phyloP scores from a whole-genome alignment of 129 eudicot species.

The Heracleum sosnowskyi region DNA sequence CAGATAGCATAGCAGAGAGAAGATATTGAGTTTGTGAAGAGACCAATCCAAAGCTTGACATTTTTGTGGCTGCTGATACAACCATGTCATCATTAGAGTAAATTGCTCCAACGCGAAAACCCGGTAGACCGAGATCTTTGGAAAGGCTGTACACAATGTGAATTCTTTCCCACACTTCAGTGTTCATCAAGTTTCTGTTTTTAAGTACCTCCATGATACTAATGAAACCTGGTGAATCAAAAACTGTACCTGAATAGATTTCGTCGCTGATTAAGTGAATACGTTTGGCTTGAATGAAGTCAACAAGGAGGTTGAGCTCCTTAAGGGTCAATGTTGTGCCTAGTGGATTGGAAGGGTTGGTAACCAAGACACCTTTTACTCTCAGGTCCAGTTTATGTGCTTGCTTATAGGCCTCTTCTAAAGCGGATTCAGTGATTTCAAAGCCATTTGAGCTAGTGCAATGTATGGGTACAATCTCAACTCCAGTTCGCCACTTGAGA shows the following conservation, averaged over 20 bases:
- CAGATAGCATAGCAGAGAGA: constrained; percentile 64
- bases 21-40: constrained; percentile 91
- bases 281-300: constrained; percentile 20
- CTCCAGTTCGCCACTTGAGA: constrained; percentile 52
- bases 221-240: constrained; percentile 41
- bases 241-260: constrained; percentile 84
- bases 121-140: constrained; percentile 72
- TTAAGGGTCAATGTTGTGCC: constrained; percentile 34
- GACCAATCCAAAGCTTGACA: constrained; percentile 88
- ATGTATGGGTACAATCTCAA: constrained; percentile 33
- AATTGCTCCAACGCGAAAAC: constrained; percentile 85
- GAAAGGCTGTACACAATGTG: constrained; percentile 83
- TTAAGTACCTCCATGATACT: constrained; percentile 61
- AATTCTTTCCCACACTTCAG: constrained; percentile 40
- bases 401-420: constrained; percentile 29
- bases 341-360: constrained; percentile 45
- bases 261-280: constrained; percentile 53
- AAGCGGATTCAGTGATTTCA: constrained; percentile 27
- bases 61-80: constrained; percentile 76
- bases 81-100: constrained; percentile 59
- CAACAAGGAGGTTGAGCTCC: constrained; percentile 26
- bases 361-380: constrained; percentile 35
- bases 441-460: constrained; percentile 33
- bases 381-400: constrained; percentile 32
- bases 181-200: constrained; percentile 23